Evolutionary conservation across 176 grass and related monocot genomes (phyloP).

Genomic region (bread wheat (Triticum aestivum)): IWGSC_CS_RefSeq_v2.1 NC_057801.1:633392952-633393451

Average conservation of each 20-base stretch:
- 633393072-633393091: constrained; percentile 54
- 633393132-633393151: no score
- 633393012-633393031: constrained; percentile 59
- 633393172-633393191: neutral
- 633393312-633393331: constrained; percentile 73
- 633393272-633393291: constrained; percentile 59
- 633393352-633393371: constrained; percentile 76
- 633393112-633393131: constrained; percentile 75
- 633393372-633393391: constrained; percentile 87
- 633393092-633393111: constrained; percentile 66
- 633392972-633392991: neutral
- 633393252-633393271: constrained; percentile 63
- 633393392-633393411: constrained; percentile 67
- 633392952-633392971: neutral
- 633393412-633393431: constrained; percentile 86
- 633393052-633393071: constrained; percentile 60
- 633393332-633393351: constrained; percentile 94
- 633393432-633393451: constrained; percentile 83
- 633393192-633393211: neutral
- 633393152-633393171: no score
- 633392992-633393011: constrained; percentile 49
- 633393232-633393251: constrained; percentile 66
- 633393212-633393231: constrained; percentile 31
- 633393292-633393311: constrained; percentile 72
- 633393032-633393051: constrained; percentile 68